phyloP scores from a whole-genome alignment of 2,329 filamentous ascomycete species.

The Aspergillus eucalypticola region DNA sequence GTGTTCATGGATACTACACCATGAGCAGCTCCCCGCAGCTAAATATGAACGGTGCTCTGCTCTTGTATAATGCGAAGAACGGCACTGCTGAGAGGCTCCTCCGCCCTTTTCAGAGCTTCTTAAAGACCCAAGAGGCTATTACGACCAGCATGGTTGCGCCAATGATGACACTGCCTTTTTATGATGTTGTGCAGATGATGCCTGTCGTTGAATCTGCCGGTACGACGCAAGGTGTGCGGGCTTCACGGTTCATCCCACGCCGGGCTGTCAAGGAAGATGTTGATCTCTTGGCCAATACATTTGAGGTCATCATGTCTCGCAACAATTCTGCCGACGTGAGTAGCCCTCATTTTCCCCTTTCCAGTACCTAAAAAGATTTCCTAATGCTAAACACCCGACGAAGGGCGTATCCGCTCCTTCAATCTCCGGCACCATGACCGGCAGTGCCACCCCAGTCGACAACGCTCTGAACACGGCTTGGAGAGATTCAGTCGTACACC shows the following conservation, averaged over 20 bases:
- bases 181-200: not conserved
- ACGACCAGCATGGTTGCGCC: not conserved
- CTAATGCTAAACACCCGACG: not conserved
- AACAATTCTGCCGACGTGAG: not conserved
- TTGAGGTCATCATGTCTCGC: not conserved
- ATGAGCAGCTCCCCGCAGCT: not conserved
- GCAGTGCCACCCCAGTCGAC: conserved; percentile 1
- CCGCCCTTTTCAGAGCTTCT: not conserved
- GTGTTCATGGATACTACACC: not conserved
- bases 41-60: not conserved
- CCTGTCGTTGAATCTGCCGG: not conserved
- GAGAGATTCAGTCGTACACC: conserved; percentile 18
- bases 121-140: not conserved
- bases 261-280: not conserved
- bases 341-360: no score
- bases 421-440: conserved; percentile 19
- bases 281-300: not conserved
- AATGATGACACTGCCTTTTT: not conserved
- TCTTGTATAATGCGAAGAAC: not conserved
- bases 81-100: not conserved
- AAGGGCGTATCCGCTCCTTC: conserved; percentile 17
- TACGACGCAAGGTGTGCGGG: not conserved
- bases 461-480: conserved; percentile 23
- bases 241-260: not conserved
- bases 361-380: no score